Evolutionary conservation across 2,329 filamentous ascomycete species (phyloP).

Genomic region (Nannizzia gypsea): DNA sequence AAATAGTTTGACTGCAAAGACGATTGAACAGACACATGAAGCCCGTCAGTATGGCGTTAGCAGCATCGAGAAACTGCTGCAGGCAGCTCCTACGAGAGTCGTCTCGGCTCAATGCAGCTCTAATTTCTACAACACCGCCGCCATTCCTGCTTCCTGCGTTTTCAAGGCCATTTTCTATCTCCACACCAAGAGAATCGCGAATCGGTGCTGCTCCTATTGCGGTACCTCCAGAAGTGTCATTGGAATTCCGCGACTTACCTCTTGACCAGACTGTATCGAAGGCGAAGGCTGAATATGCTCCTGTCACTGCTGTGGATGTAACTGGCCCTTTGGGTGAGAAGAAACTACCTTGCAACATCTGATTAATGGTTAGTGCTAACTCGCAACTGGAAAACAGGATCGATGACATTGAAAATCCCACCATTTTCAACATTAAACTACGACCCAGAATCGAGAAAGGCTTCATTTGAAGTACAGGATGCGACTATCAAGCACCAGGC

Average conservation of each 20-base stretch:
- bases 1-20: not conserved
- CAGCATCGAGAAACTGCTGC: slow-evolving; percentile 47
- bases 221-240: slow-evolving; percentile 70
- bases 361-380: slow-evolving; percentile 6
- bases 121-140: slow-evolving; percentile 36
- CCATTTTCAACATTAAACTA: slow-evolving; percentile 62
- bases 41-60: slow-evolving; percentile 16
- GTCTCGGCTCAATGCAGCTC: slow-evolving; percentile 35
- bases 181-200: slow-evolving; percentile 58
- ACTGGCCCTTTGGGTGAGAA: slow-evolving; percentile 64
- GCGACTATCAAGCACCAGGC: slow-evolving; percentile 59
- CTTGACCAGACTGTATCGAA: slow-evolving; percentile 43
- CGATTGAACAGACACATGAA: not conserved
- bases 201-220: slow-evolving; percentile 72
- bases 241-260: slow-evolving; percentile 55
- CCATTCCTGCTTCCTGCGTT: slow-evolving; percentile 64
- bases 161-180: slow-evolving; percentile 57
- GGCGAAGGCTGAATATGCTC: slow-evolving; percentile 50
- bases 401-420: slow-evolving; percentile 67
- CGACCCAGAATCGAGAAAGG: slow-evolving; percentile 51
- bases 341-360: not conserved
- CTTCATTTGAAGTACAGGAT: slow-evolving; percentile 59
- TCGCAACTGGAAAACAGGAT: slow-evolving; percentile 39
- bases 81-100: slow-evolving; percentile 44
- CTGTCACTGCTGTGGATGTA: slow-evolving; percentile 56